phyloP scores from a whole-genome alignment of 2,329 filamentous ascomycete genomes.

The Curvularia sp. region DNA sequence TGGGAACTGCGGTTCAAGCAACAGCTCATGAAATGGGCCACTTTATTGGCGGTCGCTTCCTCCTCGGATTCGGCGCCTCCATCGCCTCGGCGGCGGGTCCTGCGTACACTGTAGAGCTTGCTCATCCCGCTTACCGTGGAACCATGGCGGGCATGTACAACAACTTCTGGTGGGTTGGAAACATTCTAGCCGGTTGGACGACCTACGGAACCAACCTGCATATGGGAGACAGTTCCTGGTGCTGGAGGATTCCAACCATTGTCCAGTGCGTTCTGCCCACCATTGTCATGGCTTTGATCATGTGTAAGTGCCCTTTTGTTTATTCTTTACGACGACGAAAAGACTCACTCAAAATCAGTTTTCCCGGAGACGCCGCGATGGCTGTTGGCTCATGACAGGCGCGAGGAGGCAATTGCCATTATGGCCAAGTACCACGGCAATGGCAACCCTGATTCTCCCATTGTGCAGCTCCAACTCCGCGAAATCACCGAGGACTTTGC shows the following conservation, averaged over 20 bases:
- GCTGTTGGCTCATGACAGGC: conserved; percentile 61
- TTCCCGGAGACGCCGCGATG: conserved; percentile 19
- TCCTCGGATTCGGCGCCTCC: conserved; percentile 58
- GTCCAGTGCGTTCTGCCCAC: conserved; percentile 40
- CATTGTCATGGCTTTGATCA: conserved; percentile 57
- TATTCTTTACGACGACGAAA: neutral
- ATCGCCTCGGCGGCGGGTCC: conserved; percentile 65
- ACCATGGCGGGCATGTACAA: conserved; percentile 66
- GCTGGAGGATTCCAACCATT: conserved; percentile 60
- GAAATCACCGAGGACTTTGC: conserved; percentile 48
- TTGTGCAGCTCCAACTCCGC: conserved; percentile 47
- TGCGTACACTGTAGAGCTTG: conserved; percentile 66
- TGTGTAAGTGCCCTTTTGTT: conserved; percentile 33
- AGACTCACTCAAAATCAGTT: conserved; percentile 7
- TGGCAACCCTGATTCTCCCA: conserved; percentile 47
- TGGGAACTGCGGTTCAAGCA: conserved; percentile 60
- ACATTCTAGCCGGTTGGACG: conserved; percentile 62
- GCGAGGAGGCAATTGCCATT: conserved; percentile 64
- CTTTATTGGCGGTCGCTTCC: conserved; percentile 60
- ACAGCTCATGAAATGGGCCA: conserved; percentile 57
- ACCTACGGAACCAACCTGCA: conserved; percentile 52
- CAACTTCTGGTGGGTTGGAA: conserved; percentile 56
- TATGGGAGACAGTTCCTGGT: conserved; percentile 52
- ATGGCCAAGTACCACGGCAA: conserved; percentile 66
- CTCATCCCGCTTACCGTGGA: conserved; percentile 67